A percentile compares a stretch with the other conserved stretches of the same genome.
phyloP scores from a whole-genome alignment of 1,284 basidiomycete species.

The Rhodotorula sp. region DNA sequence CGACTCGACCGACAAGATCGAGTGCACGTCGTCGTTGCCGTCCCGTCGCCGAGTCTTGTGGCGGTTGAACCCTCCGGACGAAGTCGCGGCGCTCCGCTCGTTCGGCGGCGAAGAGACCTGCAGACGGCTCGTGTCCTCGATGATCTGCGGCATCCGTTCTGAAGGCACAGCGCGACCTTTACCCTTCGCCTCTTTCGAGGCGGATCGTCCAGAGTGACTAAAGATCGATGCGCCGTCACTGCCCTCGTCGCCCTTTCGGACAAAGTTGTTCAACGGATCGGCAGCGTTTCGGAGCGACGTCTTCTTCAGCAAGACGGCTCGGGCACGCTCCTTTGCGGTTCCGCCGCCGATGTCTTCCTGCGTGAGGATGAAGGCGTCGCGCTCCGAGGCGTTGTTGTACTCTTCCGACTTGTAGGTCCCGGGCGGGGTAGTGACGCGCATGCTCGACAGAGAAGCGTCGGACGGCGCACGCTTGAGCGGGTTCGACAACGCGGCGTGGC shows the following conservation, averaged over 20 bases:
- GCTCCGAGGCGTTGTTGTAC: slow-evolving; percentile 42
- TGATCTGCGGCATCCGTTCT: slow-evolving; percentile 43
- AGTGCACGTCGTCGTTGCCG: slow-evolving; percentile 45
- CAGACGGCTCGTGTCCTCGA: slow-evolving; percentile 40
- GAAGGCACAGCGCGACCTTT: slow-evolving; percentile 30
- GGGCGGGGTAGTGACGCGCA: not conserved
- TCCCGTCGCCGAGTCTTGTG: slow-evolving; percentile 40
- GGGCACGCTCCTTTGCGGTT: slow-evolving; percentile 74
- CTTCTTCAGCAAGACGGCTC: slow-evolving; percentile 93
- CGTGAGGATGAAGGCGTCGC: slow-evolving; percentile 56
- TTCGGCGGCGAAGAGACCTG: slow-evolving; percentile 13
- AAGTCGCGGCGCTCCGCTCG: slow-evolving; percentile 2
- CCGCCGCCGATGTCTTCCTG: slow-evolving; percentile 89
- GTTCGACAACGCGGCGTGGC: slow-evolving; percentile 22
- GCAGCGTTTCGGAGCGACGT: slow-evolving; percentile 66
- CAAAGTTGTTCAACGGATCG: slow-evolving; percentile 46
- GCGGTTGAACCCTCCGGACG: slow-evolving; percentile 21
- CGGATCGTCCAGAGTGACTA: not conserved
- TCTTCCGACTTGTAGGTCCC: slow-evolving; percentile 41
- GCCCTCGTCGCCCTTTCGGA: not conserved
- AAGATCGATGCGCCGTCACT: not conserved
- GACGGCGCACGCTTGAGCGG: slow-evolving; percentile 82
- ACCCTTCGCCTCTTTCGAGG: slow-evolving; percentile 32
- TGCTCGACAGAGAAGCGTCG: slow-evolving; percentile 44
- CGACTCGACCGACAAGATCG: slow-evolving; percentile 43